phyloP scores from a whole-genome alignment of 257 asterid species.

The Osmanthus fragrans region DNA sequence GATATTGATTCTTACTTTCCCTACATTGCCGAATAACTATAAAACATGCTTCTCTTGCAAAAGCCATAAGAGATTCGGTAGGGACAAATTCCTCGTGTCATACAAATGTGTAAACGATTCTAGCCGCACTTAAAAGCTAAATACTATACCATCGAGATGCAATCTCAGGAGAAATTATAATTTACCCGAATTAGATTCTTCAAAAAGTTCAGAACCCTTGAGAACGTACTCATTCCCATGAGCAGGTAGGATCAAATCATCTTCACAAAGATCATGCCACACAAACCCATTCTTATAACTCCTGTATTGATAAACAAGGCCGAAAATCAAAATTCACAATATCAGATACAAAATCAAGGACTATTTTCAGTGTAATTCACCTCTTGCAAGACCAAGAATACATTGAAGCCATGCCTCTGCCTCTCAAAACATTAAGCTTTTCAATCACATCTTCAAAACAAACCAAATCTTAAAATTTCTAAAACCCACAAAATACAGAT shows the following conservation, averaged over 20 bases:
- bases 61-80: background rate
- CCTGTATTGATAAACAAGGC: slow-evolving; percentile 43
- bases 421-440: slow-evolving; percentile 80
- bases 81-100: background rate
- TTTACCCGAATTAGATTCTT: slow-evolving; percentile 62
- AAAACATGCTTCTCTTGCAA: background rate
- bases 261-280: slow-evolving; percentile 93
- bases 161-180: background rate
- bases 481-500: background rate
- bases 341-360: background rate
- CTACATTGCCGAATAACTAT: background rate
- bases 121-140: background rate
- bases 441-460: slow-evolving; percentile 75
- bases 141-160: background rate
- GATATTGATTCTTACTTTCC: slow-evolving; percentile 6
- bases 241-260: slow-evolving; percentile 86
- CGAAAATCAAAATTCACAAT: background rate
- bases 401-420: slow-evolving; percentile 89
- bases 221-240: slow-evolving; percentile 87
- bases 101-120: background rate
- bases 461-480: slow-evolving; percentile 13
- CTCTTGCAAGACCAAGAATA: slow-evolving; percentile 99
- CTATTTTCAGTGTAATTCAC: slow-evolving; percentile 35
- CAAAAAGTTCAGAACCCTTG: slow-evolving; percentile 91
- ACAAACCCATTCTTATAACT: slow-evolving; percentile 89